A percentile compares a stretch with the other conserved stretches of the same genome.
These are phyloP conservation scores for Phytophthora sansomeana DNA, from an alignment of 352 stramenopile genomes.

Conservation along the genomic window DNA sequence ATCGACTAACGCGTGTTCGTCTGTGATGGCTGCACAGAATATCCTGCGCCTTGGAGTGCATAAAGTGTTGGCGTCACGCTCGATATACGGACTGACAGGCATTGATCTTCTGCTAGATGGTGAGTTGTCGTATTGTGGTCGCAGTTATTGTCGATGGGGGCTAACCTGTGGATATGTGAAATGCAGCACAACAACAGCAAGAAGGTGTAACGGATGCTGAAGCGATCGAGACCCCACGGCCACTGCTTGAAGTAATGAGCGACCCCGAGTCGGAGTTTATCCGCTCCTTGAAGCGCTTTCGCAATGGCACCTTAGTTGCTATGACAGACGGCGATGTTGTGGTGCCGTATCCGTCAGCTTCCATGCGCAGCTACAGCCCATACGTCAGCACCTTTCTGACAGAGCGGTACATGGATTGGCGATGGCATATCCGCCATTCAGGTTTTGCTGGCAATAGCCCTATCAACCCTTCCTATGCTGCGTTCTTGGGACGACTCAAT, in stretches of 20 bases:
- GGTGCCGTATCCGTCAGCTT: slow-evolving; percentile 76
- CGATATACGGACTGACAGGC: slow-evolving; percentile 78
- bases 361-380: slow-evolving; percentile 75
- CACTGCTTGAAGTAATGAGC: slow-evolving; percentile 75
- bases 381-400: slow-evolving; percentile 65
- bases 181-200: slow-evolving; percentile 29
- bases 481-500: slow-evolving; percentile 50
- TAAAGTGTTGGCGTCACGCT: slow-evolving; percentile 65
- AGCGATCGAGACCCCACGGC: slow-evolving; percentile 20
- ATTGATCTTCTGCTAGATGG: slow-evolving; percentile 73
- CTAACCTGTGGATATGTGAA: slow-evolving; percentile 5
- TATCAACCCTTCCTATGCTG: slow-evolving; percentile 1
- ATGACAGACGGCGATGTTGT: slow-evolving; percentile 83
- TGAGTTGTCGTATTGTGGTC: slow-evolving; percentile 23
- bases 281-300: slow-evolving; percentile 60
- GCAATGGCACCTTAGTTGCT: slow-evolving; percentile 68
- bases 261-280: slow-evolving; percentile 62
- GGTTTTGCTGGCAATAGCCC: slow-evolving; percentile 48
- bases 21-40: slow-evolving; percentile 49
- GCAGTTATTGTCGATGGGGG: not conserved
- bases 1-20: slow-evolving; percentile 8
- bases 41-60: slow-evolving; percentile 77
- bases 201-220: slow-evolving; percentile 21
- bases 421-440: slow-evolving; percentile 76
- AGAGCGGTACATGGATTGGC: slow-evolving; percentile 65